These are phyloP conservation scores for Monosporascus sp. DNA, from an alignment of 2,329 filamentous ascomycete species.

Conservation along the genomic window DNA sequence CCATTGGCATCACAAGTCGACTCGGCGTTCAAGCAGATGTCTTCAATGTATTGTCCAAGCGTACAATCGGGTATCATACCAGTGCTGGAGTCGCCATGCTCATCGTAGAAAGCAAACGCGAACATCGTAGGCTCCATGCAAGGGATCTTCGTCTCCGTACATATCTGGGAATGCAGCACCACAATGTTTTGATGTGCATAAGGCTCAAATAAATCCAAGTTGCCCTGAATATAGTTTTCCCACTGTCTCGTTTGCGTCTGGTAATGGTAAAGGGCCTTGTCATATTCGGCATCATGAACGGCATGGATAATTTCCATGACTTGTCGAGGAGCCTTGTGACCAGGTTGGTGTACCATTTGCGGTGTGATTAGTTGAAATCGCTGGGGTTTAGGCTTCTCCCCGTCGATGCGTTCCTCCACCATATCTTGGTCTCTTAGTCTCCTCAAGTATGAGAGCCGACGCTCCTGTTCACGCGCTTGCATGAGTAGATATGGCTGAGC, in stretches of 20 bases:
- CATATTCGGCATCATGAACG: constrained; percentile 93
- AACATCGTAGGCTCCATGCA: constrained; percentile 89
- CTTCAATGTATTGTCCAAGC: constrained; percentile 90
- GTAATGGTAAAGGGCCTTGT: constrained; percentile 90
- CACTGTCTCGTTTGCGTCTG: constrained; percentile 91
- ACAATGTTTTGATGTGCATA: constrained; percentile 96
- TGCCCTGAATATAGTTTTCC: constrained; percentile 90
- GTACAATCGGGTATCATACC: constrained; percentile 81
- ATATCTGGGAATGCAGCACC: constrained; percentile 88
- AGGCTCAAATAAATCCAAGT: constrained; percentile 85
- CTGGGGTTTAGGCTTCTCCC: constrained; percentile 59
- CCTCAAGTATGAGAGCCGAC: constrained; percentile 75
- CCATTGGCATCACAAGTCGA: constrained; percentile 76
- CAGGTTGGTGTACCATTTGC: constrained; percentile 86
- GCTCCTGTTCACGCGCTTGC: constrained; percentile 85
- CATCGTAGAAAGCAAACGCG: constrained; percentile 88
- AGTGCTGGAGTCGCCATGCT: constrained; percentile 63
- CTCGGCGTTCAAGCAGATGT: constrained; percentile 71
- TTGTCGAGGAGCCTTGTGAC: constrained; percentile 74
- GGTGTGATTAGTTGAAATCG: constrained; percentile 89
- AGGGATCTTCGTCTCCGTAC: constrained; percentile 87
- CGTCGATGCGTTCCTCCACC: constrained; percentile 48
- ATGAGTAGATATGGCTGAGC: constrained; percentile 89
- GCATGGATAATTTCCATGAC: constrained; percentile 92
- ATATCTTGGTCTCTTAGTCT: constrained; percentile 73